Conservation (phyloP, 768 basidiomycete species). For the Mycena kentingensis region DNA sequence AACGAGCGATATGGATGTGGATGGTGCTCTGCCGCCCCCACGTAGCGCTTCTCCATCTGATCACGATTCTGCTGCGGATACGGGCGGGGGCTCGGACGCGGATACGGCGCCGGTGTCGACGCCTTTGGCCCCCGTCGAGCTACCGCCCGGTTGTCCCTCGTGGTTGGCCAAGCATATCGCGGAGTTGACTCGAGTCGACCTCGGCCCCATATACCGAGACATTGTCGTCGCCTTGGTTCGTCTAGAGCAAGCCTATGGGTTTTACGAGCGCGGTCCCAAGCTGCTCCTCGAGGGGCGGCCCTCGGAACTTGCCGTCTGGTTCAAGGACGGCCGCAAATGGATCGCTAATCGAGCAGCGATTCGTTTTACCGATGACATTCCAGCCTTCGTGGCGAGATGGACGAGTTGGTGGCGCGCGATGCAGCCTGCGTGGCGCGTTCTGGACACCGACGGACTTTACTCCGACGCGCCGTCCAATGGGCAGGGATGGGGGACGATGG, state of each 20-base stretch:
- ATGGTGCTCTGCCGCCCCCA: no score
- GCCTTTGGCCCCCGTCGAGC: background rate
- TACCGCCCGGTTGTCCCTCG: background rate
- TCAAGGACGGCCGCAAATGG: background rate
- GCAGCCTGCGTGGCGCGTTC: background rate
- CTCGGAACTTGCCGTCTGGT: background rate
- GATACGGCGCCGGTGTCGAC: background rate
- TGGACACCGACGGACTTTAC: background rate
- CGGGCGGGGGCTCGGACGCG: no score
- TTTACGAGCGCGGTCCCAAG: background rate
- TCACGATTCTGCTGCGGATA: no score
- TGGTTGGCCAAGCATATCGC: background rate
- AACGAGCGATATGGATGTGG: no score
- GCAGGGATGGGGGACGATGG: background rate
- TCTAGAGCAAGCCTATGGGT: background rate
- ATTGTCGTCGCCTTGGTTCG: background rate
- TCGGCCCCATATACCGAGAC: background rate
- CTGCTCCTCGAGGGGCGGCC: background rate
- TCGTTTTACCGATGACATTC: background rate
- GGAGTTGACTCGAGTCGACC: background rate
- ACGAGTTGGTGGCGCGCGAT: background rate
- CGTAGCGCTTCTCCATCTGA: no score
- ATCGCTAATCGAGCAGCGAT: background rate
- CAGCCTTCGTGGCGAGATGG: background rate
- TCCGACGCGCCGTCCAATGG: background rate